phyloP scores from a whole-genome alignment of 345 rosid species.

The Mallotus nudiflorus region DNA sequence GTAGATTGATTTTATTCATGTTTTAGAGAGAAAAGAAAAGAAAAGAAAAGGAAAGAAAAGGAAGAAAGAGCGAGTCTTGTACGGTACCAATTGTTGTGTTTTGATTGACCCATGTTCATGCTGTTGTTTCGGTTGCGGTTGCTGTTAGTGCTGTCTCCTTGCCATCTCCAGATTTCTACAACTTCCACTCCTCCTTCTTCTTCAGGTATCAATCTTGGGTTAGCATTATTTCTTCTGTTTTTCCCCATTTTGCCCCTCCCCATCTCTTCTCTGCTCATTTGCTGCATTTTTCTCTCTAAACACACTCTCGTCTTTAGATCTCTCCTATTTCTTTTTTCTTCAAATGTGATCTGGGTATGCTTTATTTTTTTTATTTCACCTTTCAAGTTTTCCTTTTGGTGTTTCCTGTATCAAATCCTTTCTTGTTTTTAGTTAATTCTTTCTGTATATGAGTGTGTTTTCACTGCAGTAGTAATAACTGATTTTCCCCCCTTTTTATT shows the following conservation, averaged over 20 bases:
- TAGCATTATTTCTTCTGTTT: not conserved
- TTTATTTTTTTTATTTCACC: conserved; percentile 29
- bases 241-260: conserved; percentile 10
- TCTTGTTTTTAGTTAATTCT: not conserved
- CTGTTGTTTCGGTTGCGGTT: conserved; percentile 11
- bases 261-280: not conserved
- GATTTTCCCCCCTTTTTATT: not conserved
- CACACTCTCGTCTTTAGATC: conserved; percentile 32
- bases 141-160: conserved; percentile 22
- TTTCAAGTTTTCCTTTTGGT: conserved; percentile 23
- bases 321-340: conserved; percentile 29
- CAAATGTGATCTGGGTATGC: conserved; percentile 28
- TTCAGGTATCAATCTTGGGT: conserved; percentile 24
- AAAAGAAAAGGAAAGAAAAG: not conserved
- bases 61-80: not conserved
- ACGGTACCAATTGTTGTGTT: conserved; percentile 4
- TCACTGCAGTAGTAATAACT: not conserved
- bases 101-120: conserved; percentile 16
- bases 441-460: not conserved
- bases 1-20: conserved; percentile 4
- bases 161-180: conserved; percentile 36
- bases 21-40: conserved; percentile 16
- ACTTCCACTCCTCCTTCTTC: not conserved
- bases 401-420: not conserved
- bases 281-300: conserved; percentile 8